phyloP scores from a whole-genome alignment of 495 filamentous ascomycete genomes.

The Neurospora cerealis region DNA sequence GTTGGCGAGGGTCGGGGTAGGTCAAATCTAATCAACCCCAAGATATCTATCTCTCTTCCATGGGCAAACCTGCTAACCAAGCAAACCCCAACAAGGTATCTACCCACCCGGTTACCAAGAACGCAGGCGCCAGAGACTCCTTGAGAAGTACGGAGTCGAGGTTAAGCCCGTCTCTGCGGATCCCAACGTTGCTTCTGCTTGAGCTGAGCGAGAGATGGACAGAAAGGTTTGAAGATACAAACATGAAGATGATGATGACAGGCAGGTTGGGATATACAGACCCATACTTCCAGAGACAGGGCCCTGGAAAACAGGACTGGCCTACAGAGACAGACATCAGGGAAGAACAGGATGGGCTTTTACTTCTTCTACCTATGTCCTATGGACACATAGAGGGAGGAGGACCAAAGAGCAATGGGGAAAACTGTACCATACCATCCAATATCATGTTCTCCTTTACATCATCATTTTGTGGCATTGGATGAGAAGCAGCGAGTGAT shows the following conservation, averaged over 20 bases:
- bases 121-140: constrained; percentile 70
- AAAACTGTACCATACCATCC: background rate
- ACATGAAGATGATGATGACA: background rate
- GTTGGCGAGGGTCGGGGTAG: constrained; percentile 87
- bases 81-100: constrained; percentile 47
- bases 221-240: background rate
- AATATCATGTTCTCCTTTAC: background rate
- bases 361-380: background rate
- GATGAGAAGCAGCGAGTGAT: background rate
- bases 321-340: background rate
- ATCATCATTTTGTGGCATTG: background rate
- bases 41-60: background rate
- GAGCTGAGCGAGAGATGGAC: background rate
- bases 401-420: background rate
- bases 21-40: constrained; percentile 5
- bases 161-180: constrained; percentile 46
- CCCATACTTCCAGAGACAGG: background rate
- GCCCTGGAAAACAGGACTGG: background rate
- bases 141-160: constrained; percentile 86
- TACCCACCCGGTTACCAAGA: constrained; percentile 78
- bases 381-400: background rate
- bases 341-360: background rate
- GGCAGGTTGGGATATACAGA: background rate
- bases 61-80: background rate
- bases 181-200: constrained; percentile 13